Evolutionary conservation across 2,329 filamentous ascomycete genomes (phyloP).

Genomic region (Trichoderma sp.): DNA sequence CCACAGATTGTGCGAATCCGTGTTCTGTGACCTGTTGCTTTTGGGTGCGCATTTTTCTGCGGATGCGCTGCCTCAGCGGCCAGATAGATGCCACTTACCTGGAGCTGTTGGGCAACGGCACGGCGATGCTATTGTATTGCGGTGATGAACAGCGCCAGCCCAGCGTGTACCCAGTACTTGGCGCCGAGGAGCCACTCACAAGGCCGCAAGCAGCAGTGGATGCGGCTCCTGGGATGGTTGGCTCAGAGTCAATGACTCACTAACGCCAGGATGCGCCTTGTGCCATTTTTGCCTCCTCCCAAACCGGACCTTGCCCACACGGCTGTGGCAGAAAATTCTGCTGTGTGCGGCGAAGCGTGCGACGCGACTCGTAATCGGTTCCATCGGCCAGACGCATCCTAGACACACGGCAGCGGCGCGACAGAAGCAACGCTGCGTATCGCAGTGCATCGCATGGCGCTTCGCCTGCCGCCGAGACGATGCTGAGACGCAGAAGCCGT

Average conservation of each 20-base stretch:
- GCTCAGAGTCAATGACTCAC: slow-evolving; percentile 36
- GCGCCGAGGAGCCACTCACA: slow-evolving; percentile 35
- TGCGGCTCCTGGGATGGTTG: slow-evolving; percentile 32
- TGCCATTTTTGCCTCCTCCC: slow-evolving; percentile 24
- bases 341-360: slow-evolving; percentile 22
- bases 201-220: slow-evolving; percentile 35
- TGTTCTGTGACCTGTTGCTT: not conserved
- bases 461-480: slow-evolving; percentile 18
- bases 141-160: slow-evolving; percentile 3
- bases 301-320: slow-evolving; percentile 12
- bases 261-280: slow-evolving; percentile 21
- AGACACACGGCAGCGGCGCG: not conserved
- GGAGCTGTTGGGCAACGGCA: not conserved
- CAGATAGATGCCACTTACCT: not conserved
- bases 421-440: not conserved
- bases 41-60: not conserved
- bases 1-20: not conserved
- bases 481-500: slow-evolving; percentile 14
- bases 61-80: not conserved
- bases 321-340: slow-evolving; percentile 27
- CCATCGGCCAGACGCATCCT: not conserved
- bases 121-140: not conserved
- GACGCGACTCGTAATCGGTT: slow-evolving; percentile 23
- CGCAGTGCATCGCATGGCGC: not conserved
- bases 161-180: slow-evolving; percentile 31